Percentiles rank a stretch among this genome's conserved stretches.
Evolutionary conservation across 495 filamentous ascomycete genomes (phyloP).

Genomic region (Hypoxylon subgilvum): DNA sequence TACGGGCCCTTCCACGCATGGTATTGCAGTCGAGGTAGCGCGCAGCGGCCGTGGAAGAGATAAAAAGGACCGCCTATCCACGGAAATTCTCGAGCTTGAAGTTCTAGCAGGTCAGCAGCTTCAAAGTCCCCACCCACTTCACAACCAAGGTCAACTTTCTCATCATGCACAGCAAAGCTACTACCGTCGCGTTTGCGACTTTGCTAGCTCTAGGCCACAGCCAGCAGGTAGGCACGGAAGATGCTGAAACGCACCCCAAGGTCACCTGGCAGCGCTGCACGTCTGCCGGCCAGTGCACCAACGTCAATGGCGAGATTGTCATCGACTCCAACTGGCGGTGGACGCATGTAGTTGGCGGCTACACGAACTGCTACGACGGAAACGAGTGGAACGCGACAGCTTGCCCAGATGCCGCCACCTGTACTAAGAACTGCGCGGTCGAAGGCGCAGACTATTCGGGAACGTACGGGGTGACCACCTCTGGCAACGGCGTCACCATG

Average conservation of each 20-base stretch:
- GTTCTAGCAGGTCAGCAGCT: conserved; percentile 3
- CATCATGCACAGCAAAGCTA: conserved; percentile 20
- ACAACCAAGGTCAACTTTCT: background rate
- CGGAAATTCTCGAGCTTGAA: background rate
- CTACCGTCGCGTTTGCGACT: conserved; percentile 14
- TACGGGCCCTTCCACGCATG: background rate
- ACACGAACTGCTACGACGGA: conserved; percentile 59
- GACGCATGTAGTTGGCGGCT: conserved; percentile 47
- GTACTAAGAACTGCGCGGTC: conserved; percentile 58
- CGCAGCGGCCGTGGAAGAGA: background rate
- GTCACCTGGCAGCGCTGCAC: conserved; percentile 63
- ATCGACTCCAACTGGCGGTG: conserved; percentile 61
- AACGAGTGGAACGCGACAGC: conserved; percentile 62
- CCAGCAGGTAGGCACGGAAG: conserved; percentile 53
- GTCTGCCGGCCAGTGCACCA: conserved; percentile 54
- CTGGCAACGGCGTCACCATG: conserved; percentile 50
- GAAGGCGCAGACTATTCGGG: conserved; percentile 58
- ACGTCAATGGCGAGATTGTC: conserved; percentile 46
- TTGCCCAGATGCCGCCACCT: conserved; percentile 55
- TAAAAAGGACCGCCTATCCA: conserved; percentile 12
- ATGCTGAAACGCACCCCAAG: conserved; percentile 62
- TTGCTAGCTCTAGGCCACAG: conserved; percentile 13
- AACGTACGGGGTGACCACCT: conserved; percentile 52
- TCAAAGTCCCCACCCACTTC: conserved; percentile 2
- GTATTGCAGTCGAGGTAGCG: background rate